Base-by-base conservation (phyloP, 2,329 filamentous ascomycete genomes). In the Proliferodiscus dingleyae region DNA sequence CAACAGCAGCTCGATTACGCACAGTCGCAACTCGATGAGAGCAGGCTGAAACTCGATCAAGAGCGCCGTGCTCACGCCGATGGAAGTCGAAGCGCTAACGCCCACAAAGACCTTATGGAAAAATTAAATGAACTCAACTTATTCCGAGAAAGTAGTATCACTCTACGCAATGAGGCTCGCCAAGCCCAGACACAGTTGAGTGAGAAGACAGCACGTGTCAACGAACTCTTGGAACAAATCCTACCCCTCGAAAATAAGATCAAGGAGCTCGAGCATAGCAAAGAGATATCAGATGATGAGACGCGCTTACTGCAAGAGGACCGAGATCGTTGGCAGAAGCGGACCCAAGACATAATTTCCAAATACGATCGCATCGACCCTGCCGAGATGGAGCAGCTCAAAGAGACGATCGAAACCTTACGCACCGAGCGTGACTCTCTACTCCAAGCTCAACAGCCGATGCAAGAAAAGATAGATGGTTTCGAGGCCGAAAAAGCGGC, bases 321-420 rank as follows among this genome's bases (percentile, higher is more conserved):
- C 62, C 84, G 93, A 13, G 91, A 97, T 63, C 81, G 88, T 47
- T 96, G 91, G 87, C 89, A 95, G 67, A 91, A 96, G 72, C 85
- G 93, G 19, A 94, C 89, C 1, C 89, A 97, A 63, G 88, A 94
- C 57, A 96, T 98, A 51, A 78, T 98, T 41, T 89, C 89, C 55
- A 96, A 95, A 64, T 96, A 97, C 62, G 90, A 95, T 56, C 87
- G 91, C 45, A 88, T 94, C 42, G 93, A 98, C 62, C 91, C 93
- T 34, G 88, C 87, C 3, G 91, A 97, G 61, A 78, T 96, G 63
- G 91, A 97, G 58, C 83, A 85, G 49, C 76, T 98, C 47, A 95
- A 93, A 70, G 81, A 86, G 61, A 83, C 83, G 48, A 78, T 96
- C 43, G 70, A 80, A 5, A 70, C 69, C 2, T 68, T 90, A 9